Conservation (phyloP, 345 rosid species). For the Hibiscus tridactylites region DNA sequence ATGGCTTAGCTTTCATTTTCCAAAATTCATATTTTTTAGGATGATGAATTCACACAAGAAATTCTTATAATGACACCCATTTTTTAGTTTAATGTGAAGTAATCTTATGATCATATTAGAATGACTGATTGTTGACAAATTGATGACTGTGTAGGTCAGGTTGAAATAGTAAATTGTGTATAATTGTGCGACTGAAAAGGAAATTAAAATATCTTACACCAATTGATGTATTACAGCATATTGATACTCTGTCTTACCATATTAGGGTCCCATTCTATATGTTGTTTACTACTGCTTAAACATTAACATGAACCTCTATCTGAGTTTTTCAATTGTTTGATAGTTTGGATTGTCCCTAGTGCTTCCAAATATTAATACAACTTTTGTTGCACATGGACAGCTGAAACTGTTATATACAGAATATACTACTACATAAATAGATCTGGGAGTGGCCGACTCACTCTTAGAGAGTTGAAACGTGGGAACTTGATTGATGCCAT, state of each 20-base stretch:
- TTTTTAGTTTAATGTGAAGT: background rate
- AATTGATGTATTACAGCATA: background rate
- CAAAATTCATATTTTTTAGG: background rate
- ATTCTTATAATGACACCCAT: background rate
- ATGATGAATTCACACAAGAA: background rate
- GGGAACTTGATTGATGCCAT: conserved; percentile 81
- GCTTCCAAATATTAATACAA: background rate
- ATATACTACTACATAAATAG: conserved; percentile 83
- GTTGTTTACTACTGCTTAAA: background rate
- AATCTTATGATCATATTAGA: background rate
- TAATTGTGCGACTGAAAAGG: background rate
- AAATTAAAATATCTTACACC: background rate
- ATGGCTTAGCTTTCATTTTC: background rate
- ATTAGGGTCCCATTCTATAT: background rate
- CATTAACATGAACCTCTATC: background rate
- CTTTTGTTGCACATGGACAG: conserved; percentile 30
- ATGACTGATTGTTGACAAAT: background rate
- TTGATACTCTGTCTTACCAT: background rate
- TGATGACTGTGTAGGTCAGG: background rate
- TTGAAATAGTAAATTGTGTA: background rate
- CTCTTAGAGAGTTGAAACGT: conserved; percentile 80
- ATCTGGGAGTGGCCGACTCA: conserved; percentile 77
- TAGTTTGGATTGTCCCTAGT: background rate
- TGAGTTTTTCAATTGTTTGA: background rate
- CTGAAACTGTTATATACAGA: conserved; percentile 97